Evolutionary conservation across 768 basidiomycete genomes (phyloP), one percentile per base, ranked within the genome.

Genomic region (Pulveroboletus ravenelii): DNA sequence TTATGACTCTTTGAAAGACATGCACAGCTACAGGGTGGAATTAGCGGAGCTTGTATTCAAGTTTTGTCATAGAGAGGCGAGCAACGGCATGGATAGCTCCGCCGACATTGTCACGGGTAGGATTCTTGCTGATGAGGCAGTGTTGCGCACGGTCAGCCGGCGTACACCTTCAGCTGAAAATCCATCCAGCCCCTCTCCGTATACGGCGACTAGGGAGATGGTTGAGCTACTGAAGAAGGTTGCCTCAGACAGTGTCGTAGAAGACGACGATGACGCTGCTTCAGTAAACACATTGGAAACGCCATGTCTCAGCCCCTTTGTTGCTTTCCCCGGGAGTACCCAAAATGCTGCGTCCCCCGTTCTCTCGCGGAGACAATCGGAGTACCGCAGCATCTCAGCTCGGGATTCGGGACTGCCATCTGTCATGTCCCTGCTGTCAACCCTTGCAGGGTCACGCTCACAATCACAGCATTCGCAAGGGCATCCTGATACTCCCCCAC

Each of bases 81-180:
- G 61, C 23, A 66, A 50, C 39, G 32, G 40, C 47, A 36, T 52
- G 54, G 70, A 72, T 48, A 62, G 63, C 20, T 50, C 54, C 1
- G 58, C 65, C 34, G 62, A 69, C 44, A 50, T 66, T 36, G 61
- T 70, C 44, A 59, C 69, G 51, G 87, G 84, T 80, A 75, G 74
- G 38, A 76, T 88, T 41, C 66, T 88, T 5, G 85, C 80, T 5
- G 83, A 89, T 52, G 87, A 87, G 65, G 72, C 82, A 18, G 85
- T 87, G 5, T 62, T 80, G 40, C 73, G 79, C 44, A 72, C 70
- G 31, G 73, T 74, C 10, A 82, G 81, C 59, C 63, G 51, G 18
- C 62, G 65, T 23, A 45, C 29, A 58, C 47, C 36, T n/a, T 45
- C 48, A 17, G 41, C 44, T 29, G 56, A 55, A 29, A 48, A 46